Evolutionary conservation across 2,329 filamentous ascomycete species (phyloP), one percentile per base, ranked within the genome.

Genomic region (Lecanicillium sp.): DNA sequence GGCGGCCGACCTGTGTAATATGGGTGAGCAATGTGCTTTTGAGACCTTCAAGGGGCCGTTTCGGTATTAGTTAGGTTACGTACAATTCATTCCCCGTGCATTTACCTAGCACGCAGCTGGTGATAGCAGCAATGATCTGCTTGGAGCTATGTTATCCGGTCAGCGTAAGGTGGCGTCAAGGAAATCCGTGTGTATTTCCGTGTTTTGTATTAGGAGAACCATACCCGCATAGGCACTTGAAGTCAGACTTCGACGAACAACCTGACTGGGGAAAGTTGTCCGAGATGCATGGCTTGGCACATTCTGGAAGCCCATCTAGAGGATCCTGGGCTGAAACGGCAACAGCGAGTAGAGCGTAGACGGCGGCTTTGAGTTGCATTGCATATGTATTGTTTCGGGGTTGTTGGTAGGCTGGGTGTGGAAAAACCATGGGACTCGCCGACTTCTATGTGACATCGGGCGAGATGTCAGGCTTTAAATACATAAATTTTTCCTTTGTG

Each of bases 331-430:
- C 37, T 32, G 52, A 48, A 26, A 55, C 38, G 10, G 53, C 27
- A 38, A 53, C 49, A 37, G 58, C 37, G 39, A 61, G 54, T 33
- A 62, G 33, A 32, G 55, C 29, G 23, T 53, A 9, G 49, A 54
- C 35, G 36, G 51, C 23, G 33, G 48, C 51, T 27, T 48, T 53
- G 53, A 62, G 52, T 29, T 57, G 53, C 59, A 62, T 35, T 21
- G n/a, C n/a, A n/a, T n/a, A n/a, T n/a, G n/a, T n/a, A n/a, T n/a
- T n/a, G n/a, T n/a, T n/a, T n/a, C n/a, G n/a, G n/a, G n/a, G n/a
- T n/a, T n/a, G n/a, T n/a, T n/a, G n/a, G n/a, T n/a, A n/a, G n/a
- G n/a, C n/a, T n/a, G n/a, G n/a, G n/a, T n/a, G n/a, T n/a, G n/a
- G n/a, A n/a, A n/a, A n/a, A n/a, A n/a, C n/a, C n/a, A n/a, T n/a